phyloP scores from a whole-genome alignment of 805 yeast species.

The Saccharomycopsis vini region DNA sequence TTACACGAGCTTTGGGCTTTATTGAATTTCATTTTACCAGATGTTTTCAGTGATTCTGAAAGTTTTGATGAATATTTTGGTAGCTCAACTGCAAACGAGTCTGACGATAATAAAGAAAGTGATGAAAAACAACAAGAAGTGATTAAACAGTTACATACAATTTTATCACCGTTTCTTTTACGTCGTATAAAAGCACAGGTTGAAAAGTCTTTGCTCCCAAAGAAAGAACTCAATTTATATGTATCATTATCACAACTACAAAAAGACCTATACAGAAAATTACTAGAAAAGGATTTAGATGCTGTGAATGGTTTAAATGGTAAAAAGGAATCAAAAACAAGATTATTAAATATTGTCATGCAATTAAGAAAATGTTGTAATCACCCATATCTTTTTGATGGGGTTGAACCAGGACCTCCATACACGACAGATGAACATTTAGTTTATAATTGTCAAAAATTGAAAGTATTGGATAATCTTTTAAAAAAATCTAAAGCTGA shows the following conservation, averaged over 20 bases:
- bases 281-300: conserved; percentile 71
- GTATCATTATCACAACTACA: conserved; percentile 76
- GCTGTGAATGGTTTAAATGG: conserved; percentile 81
- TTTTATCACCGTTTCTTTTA: conserved; percentile 62
- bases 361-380: conserved; percentile 79
- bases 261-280: conserved; percentile 64
- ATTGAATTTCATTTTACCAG: conserved; percentile 67
- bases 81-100: conserved; percentile 29
- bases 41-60: conserved; percentile 64
- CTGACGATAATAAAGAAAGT: conserved; percentile 24
- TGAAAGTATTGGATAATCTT: conserved; percentile 61
- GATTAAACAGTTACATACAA: conserved; percentile 64
- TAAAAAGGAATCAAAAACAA: conserved; percentile 64
- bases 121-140: conserved; percentile 33
- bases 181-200: conserved; percentile 75
- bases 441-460: conserved; percentile 62
- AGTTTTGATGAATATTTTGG: conserved; percentile 71
- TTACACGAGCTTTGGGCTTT: conserved; percentile 77
- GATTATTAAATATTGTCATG: conserved; percentile 74
- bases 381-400: conserved; percentile 78
- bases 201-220: conserved; percentile 70
- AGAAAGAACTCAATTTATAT: conserved; percentile 64
- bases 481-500: conserved; percentile 52
- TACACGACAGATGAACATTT: conserved; percentile 79
- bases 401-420: conserved; percentile 88